Base-by-base conservation (phyloP, 2,329 filamentous ascomycete species). In the Ascochyta clinopodiicola region DNA sequence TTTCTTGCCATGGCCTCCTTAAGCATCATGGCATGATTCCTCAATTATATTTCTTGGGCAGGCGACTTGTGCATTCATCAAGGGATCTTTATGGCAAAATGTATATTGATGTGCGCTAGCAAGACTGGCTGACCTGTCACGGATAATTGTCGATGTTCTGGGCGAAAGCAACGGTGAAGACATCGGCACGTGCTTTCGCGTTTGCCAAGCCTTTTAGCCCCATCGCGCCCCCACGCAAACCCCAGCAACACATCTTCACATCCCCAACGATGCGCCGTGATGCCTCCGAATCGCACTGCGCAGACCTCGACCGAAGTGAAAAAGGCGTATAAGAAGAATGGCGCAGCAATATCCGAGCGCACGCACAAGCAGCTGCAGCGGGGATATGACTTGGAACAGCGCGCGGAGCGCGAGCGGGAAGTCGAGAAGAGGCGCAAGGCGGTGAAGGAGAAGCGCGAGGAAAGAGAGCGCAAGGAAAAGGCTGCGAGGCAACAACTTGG, bases 261-360 rank as follows among this genome's bases (percentile, higher is more conserved):
- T 6, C 12, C 29, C 25, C 24, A 7, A 24, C 21, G 9, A 56
- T 56, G 52, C 32, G 34, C 34, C 59, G 45, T 38, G 48, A 74
- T 74, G 72, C 50, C 70, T 12, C 62, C 70, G 6, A 51, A 55
- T 12, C 66, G 63, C 39, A 67, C 68, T 35, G 70, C 67, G 21
- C 73, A 75, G 51, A 77, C 74, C 6, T 67, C 69, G 2, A 70
- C 61, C 34, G 72, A 77, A 56, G 70, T 58, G 10, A 75, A 76
- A 37, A 70, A 66, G 7, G 64, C 59, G 3, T 66, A 72, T 61
- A 72, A 71, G 46, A 69, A 70, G 43, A 64, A 69, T 48, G 71
- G 68, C 1, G 52, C 64, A 2, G 51, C 52, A 2, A 47, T 74
- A 9, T 61, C 66, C 7, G 69, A 69, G 34, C 61, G 57, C 12